Percentiles rank a stretch among this genome's conserved stretches.
Conservation (phyloP, 176 grass and related monocot genomes). For the Oryza australiensis region DNA sequence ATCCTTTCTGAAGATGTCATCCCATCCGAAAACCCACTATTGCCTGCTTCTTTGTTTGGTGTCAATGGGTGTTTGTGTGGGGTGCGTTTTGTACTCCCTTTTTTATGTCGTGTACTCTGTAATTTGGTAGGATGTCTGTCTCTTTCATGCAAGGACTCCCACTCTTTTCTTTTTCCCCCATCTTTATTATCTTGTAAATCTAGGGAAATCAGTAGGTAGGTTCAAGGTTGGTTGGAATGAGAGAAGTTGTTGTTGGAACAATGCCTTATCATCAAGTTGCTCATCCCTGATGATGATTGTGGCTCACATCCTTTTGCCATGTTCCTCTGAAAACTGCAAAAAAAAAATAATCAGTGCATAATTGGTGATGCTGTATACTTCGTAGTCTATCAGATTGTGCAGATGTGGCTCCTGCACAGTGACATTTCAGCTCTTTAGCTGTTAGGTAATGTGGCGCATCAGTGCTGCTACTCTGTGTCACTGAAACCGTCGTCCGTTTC, state of each 20-base stretch:
- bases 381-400: neutral
- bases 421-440: neutral
- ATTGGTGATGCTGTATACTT: no score
- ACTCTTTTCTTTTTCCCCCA: neutral
- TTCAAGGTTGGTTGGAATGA: neutral
- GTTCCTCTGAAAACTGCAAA: neutral
- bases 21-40: conserved; percentile 21
- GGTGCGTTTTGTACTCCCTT: neutral
- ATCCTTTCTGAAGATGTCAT: conserved; percentile 29
- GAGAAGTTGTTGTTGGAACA: conserved; percentile 34
- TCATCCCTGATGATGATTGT: neutral
- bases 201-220: conserved; percentile 3
- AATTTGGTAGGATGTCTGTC: conserved; percentile 52
- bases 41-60: conserved; percentile 31
- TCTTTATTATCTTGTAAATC: conserved; percentile 36
- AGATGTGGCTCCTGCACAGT: neutral
- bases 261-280: neutral
- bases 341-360: neutral
- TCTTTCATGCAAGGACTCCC: conserved; percentile 40
- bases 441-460: neutral
- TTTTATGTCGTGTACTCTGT: neutral
- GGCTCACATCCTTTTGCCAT: neutral
- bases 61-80: conserved; percentile 12
- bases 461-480: neutral
- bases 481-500: neutral